A percentile compares a stretch with the other conserved stretches of the same genome.
Conservation (phyloP, 176 grass and related monocot genomes). For the Chrysopogon serrulatus region DNA sequence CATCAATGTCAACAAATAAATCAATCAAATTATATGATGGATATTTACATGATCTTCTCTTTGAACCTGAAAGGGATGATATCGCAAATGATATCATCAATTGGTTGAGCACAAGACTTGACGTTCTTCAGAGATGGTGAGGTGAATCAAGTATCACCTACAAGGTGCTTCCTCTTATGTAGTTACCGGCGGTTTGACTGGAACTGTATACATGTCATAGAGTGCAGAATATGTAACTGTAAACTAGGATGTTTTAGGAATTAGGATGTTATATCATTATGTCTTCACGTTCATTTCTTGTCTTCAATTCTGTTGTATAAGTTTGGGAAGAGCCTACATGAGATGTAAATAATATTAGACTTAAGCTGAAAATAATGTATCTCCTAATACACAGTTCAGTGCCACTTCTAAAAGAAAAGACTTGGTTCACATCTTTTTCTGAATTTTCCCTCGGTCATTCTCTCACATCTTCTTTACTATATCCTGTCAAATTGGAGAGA, state of each 20-base stretch:
- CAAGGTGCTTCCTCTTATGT: conserved; percentile 9
- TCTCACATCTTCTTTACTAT: not conserved
- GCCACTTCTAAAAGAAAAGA: not conserved
- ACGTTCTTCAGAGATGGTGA: conserved; percentile 37
- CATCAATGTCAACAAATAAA: conserved; percentile 53
- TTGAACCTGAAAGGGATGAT: conserved; percentile 77
- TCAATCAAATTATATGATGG: conserved; percentile 65
- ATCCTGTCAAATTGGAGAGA: not conserved
- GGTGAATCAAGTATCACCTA: conserved; percentile 21
- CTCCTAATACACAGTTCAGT: conserved; percentile 6
- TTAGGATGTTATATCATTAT: not conserved
- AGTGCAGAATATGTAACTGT: conserved; percentile 21
- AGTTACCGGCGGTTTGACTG: not conserved
- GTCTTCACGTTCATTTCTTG: not conserved
- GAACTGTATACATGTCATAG: conserved; percentile 20
- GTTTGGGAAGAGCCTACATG: conserved; percentile 12
- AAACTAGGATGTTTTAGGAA: conserved; percentile 5
- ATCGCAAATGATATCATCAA: conserved; percentile 59
- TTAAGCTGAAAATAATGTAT: conserved; percentile 25
- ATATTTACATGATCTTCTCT: conserved; percentile 68
- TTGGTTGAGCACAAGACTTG: conserved; percentile 55
- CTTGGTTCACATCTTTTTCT: not conserved
- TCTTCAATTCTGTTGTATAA: not conserved
- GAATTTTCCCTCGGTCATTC: not conserved
- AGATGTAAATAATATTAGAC: conserved; percentile 32